A percentile compares a stretch with the other conserved stretches of the same genome.
phyloP scores from a whole-genome alignment of 352 stramenopile species.

The Pythium aphanidermatum region DNA sequence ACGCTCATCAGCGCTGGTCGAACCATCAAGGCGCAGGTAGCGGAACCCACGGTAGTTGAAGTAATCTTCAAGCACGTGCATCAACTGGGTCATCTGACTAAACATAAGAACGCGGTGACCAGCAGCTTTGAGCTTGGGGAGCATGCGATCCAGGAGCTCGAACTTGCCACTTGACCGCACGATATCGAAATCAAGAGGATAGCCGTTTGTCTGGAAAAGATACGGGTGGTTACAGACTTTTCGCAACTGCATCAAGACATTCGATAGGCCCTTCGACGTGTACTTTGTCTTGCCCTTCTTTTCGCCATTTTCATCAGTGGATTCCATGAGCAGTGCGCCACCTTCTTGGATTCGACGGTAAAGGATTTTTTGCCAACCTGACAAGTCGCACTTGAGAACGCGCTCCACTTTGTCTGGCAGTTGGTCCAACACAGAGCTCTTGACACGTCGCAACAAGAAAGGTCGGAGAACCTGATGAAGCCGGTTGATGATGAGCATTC shows the following conservation, averaged over 20 bases:
- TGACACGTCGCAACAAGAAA: slow-evolving; percentile 81
- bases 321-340: slow-evolving; percentile 78
- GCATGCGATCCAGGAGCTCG: slow-evolving; percentile 95
- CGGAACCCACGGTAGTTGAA: slow-evolving; percentile 88
- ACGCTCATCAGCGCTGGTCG: slow-evolving; percentile 93
- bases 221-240: slow-evolving; percentile 90
- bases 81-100: slow-evolving; percentile 88
- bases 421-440: slow-evolving; percentile 82
- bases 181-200: slow-evolving; percentile 84
- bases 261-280: slow-evolving; percentile 79
- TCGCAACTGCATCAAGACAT: slow-evolving; percentile 85
- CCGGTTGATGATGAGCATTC: slow-evolving; percentile 87
- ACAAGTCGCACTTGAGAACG: slow-evolving; percentile 84
- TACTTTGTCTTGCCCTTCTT: slow-evolving; percentile 79
- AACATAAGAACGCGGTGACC: slow-evolving; percentile 91
- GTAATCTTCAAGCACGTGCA: slow-evolving; percentile 89
- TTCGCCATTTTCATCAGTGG: slow-evolving; percentile 47
- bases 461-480: slow-evolving; percentile 82
- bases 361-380: slow-evolving; percentile 85
- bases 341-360: slow-evolving; percentile 86
- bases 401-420: slow-evolving; percentile 85
- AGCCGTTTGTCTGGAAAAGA: slow-evolving; percentile 80
- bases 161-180: slow-evolving; percentile 91
- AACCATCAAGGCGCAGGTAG: slow-evolving; percentile 96
- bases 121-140: slow-evolving; percentile 91